Conservation (phyloP, 768 basidiomycete genomes). For the Chalciporus piperatus region DNA sequence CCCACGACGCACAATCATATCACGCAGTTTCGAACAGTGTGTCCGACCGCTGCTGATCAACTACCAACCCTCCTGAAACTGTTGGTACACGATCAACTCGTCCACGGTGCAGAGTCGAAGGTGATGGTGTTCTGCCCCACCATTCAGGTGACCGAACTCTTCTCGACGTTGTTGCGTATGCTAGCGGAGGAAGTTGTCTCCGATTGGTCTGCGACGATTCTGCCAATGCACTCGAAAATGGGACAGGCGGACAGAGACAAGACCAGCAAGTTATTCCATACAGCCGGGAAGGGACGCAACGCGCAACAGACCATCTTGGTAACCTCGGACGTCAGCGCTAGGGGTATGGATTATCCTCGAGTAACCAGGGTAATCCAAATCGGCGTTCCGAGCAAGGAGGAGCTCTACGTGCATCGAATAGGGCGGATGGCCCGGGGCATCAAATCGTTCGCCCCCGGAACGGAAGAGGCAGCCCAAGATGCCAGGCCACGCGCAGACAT, state of each 20-base stretch:
- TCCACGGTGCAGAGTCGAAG: conserved; percentile 64
- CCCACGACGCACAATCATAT: conserved; percentile 68
- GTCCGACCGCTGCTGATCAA: conserved; percentile 63
- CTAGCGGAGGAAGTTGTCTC: conserved; percentile 47
- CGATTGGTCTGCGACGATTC: conserved; percentile 52
- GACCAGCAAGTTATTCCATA: conserved; percentile 25
- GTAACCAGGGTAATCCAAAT: conserved; percentile 91
- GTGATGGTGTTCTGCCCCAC: conserved; percentile 82
- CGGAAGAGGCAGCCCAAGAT: background rate
- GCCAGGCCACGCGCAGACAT: conserved; percentile 54
- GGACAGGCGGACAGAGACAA: conserved; percentile 16
- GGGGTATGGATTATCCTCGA: conserved; percentile 86
- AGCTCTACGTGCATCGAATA: conserved; percentile 84
- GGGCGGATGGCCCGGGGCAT: conserved; percentile 79
- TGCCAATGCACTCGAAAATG: conserved; percentile 83
- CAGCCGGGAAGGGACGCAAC: conserved; percentile 12
- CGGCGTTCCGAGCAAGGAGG: conserved; percentile 66
- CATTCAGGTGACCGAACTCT: conserved; percentile 80
- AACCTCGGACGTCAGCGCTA: conserved; percentile 85
- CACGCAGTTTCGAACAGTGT: conserved; percentile 77
- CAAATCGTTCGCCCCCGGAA: conserved; percentile 38
- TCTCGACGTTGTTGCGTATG: conserved; percentile 57
- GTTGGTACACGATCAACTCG: conserved; percentile 84
- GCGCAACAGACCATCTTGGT: conserved; percentile 61
- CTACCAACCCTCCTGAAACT: conserved; percentile 77